Base-by-base conservation (phyloP, 1,139 yeast genomes). In the Yamadazyma aaseri region DNA sequence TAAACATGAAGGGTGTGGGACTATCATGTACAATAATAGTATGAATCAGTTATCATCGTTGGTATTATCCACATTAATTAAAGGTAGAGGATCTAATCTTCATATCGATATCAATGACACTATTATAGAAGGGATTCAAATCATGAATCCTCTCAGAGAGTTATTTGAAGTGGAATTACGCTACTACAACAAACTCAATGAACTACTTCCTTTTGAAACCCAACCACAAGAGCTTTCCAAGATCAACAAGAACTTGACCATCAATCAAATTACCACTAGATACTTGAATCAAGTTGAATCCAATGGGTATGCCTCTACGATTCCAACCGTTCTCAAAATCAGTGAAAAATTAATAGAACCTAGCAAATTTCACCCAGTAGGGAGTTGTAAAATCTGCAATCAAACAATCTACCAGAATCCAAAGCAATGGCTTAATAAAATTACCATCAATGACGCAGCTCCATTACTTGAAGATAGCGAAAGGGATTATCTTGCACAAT, bases 241-340 rank as follows among this genome's bases (percentile, higher is more conserved):
- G 25, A 58, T 71, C 29, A 76, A 79, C 14, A 85, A 79, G 54
- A 76, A 80, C 45, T 79, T 84, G 71, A 85, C 96, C 2, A 81
- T 92, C 20, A 80, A 86, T 48, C 95, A 86, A 49, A 68, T 92
- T 32, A 81, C 90, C 2, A 66, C 79, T 26, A 76, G 81, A 36
- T 92, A 92, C 56, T 87, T 89, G 50, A 71, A 65, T 23, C 73
- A 73, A 27, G 77, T 90, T 22, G 96, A 89, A 50, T 71, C 62
- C 6, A 66, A 76, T 7, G 95, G 85, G 6, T 90, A 89, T 51
- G 87, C 96, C 0, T 87, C 95, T 33, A 87, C 94, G 3, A 92
- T 94, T 2, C 84, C 97, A 0, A 90, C 98, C 0, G 97, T 92
- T 13, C 90, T 89, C 9, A 81, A 86, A 44, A 90, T 96, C 0